Evolutionary conservation across 1,139 yeast species (phyloP).

Genomic region (Martiniozyma asiatica): DNA sequence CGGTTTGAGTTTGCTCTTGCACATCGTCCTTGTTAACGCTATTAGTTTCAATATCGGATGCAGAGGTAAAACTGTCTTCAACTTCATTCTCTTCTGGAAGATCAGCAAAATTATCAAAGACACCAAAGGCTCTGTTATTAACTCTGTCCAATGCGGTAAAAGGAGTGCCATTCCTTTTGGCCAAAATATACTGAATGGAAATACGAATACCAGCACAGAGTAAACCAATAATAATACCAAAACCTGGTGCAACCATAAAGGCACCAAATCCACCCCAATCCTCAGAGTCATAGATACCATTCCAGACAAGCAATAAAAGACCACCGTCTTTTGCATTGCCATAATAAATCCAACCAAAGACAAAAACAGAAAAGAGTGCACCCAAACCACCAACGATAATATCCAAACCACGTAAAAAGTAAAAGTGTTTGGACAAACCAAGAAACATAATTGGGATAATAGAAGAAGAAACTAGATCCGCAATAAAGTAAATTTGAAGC

Average conservation of each 20-base stretch:
- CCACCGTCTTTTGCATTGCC: conserved; percentile 66
- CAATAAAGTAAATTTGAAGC: conserved; percentile 77
- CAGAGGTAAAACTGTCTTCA: background rate
- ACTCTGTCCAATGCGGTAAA: conserved; percentile 51
- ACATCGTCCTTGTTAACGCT: conserved; percentile 3
- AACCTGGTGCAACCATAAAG: conserved; percentile 81
- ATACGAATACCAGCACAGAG: conserved; percentile 42
- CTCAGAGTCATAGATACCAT: conserved; percentile 61
- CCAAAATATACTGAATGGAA: conserved; percentile 25
- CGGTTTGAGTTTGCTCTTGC: conserved; percentile 3
- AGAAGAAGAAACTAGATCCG: conserved; percentile 79
- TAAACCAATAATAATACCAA: conserved; percentile 54
- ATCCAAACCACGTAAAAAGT: conserved; percentile 71
- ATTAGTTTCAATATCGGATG: conserved; percentile 1
- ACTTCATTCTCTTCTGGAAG: background rate
- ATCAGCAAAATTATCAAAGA: conserved; percentile 2
- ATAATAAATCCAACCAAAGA: conserved; percentile 76
- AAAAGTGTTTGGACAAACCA: conserved; percentile 57
- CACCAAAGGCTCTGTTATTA: conserved; percentile 10
- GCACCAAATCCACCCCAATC: conserved; percentile 98
- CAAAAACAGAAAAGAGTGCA: conserved; percentile 65
- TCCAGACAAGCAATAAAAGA: conserved; percentile 55
- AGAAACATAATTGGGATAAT: conserved; percentile 77
- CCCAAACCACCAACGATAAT: conserved; percentile 77
- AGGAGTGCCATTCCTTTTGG: conserved; percentile 29